Evolutionary conservation across 2,329 filamentous ascomycete species (phyloP), one percentile per base, ranked within the genome.

Genomic region (Botryotinia convoluta): DNA sequence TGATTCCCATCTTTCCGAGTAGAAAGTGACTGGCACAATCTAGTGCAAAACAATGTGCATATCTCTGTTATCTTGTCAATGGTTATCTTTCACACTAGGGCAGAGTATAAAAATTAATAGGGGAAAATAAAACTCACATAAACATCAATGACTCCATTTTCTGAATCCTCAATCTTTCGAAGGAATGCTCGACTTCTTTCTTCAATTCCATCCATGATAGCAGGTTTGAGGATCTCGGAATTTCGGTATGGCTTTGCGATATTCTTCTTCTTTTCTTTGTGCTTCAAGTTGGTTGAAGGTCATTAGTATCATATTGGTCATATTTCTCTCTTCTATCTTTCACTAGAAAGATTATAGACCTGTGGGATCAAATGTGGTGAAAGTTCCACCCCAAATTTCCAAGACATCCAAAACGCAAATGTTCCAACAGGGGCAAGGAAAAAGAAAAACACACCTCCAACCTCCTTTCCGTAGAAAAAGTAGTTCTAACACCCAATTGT

Each of bases 241-340:
- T 92, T 92, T 44, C 90, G 88, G 79, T 93, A 93, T 44, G 89
- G 85, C 78, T 92, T 89, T 1, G 90, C 90, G 62, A 92, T 84
- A 65, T 90, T 83, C 42, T 89, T 85, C 78, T 90, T 91, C 74
- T 89, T 86, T 75, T 86, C 87, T 44, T 87, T 88, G 78, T 93
- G 91, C 87, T 91, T 12, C 4, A 26, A 20, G 32, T 71, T 14
- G 29, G 3, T 22, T 64, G 16, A 18, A 32, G 48, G 18, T 16
- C 44, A 39, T 75, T 60, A 74, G 60, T 39, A 51, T 20, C n/a
- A 1, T 72, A 10, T 39, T 1, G 18, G 32, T n/a, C 54, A 3
- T 68, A 26, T 9, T 44, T 37, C 26, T 35, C 62, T 59, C n/a
- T 18, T n/a, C 48, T n/a, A 16, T 14, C 48, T 16, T n/a, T 51